Evolutionary conservation across 257 asterid species (phyloP), one percentile per base, ranked within the genome.

Genomic region (Solanum chaucha): DNA sequence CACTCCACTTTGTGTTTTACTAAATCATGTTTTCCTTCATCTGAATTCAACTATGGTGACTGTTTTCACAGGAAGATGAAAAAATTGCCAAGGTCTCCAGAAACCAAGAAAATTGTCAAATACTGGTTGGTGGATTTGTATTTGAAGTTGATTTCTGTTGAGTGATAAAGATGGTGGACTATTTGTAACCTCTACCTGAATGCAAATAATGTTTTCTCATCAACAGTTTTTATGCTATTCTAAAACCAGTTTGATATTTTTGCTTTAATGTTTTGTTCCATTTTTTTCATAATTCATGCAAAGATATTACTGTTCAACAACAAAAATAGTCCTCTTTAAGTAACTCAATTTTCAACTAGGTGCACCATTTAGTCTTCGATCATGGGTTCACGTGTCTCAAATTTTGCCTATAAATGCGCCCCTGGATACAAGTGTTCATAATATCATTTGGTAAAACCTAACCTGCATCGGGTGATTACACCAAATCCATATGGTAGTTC

Each of bases 121-220:
- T 73, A 73, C 82, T 46, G 2, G 84, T 36, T 26, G 28, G n/a
- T 46, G 67, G 67, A 28, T 46, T 80, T 80, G 20, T 80, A 28
- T 80, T 80, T 48, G 85, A 48, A 46, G 14, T 80, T 80, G 85
- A 80, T 80, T 75, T 46, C 85, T 80, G 85, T 80, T 80, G 67
- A 80, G 40, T 80, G 85, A 48, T 80, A 80, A 80, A 80, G 85
- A 80, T 48, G 85, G 85, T 17, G 85, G 1, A 80, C 68, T 48
- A 64, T 46, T 46, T 17, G 85, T 70, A 44, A 80, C 68, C 68
- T 48, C 68, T 80, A 46, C 68, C 68, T 80, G 67, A 80, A 44
- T 80, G 85, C 85, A 80, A 80, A 80, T 80, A 80, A 80, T 80
- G 68, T 46, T 78, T 41, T 44, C 59, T 75, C 58, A 40, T 77